These are phyloP conservation scores for Coccomyxa sp. DNA, from an alignment of 139 green algal genomes.

Conservation along the genomic window DNA sequence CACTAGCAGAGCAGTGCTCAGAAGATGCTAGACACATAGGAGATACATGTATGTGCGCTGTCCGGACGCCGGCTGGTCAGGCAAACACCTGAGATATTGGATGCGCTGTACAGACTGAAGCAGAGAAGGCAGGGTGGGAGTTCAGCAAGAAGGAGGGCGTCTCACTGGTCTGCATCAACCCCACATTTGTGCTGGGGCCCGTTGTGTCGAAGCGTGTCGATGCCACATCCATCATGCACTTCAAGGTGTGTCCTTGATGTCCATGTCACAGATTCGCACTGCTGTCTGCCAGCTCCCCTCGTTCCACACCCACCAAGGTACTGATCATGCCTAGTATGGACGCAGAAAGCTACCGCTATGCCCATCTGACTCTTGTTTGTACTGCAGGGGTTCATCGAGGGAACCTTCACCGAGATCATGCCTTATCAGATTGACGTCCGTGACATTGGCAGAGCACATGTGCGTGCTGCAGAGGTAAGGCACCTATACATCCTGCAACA, in stretches of 20 bases:
- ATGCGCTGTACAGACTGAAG: neutral
- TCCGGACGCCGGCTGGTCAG: neutral
- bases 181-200: conserved; percentile 67
- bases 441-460: conserved; percentile 41
- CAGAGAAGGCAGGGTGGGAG: neutral
- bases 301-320: too few species aligned
- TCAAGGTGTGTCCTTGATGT: conserved; percentile 6
- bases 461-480: conserved; percentile 22
- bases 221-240: conserved; percentile 20
- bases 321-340: too few species aligned
- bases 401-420: neutral
- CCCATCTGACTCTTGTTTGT: neutral
- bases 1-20: too few species aligned
- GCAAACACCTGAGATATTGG: neutral
- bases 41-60: neutral
- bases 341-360: too few species aligned
- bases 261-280: neutral
- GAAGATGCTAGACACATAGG: neutral
- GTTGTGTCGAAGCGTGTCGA: conserved; percentile 17
- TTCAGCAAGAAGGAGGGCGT: conserved; percentile 23
- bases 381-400: neutral
- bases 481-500: neutral
- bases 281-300: too few species aligned
- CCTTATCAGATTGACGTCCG: conserved; percentile 25
- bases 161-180: conserved; percentile 70